Evolutionary conservation across 208 protist species (phyloP).

Genomic region (Borovskyia barvae): DNA sequence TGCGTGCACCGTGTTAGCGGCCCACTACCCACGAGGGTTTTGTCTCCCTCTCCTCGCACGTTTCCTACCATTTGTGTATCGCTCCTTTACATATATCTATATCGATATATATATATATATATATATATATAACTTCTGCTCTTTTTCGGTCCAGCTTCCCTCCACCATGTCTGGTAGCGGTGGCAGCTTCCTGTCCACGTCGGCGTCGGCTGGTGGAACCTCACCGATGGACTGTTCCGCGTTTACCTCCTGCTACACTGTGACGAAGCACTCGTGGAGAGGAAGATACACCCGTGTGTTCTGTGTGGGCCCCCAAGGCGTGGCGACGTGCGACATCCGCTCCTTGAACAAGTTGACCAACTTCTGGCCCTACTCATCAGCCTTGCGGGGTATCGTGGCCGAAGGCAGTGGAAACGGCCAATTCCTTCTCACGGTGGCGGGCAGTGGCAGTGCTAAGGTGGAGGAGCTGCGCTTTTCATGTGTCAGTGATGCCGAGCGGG

Average conservation of each 20-base stretch:
- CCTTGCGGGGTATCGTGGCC: slow-evolving; percentile 37
- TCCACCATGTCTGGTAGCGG: background rate
- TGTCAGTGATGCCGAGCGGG: slow-evolving; percentile 48
- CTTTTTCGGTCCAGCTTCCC: background rate
- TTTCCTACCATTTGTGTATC: too few species aligned
- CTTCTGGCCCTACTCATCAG: slow-evolving; percentile 54
- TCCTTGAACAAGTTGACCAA: slow-evolving; percentile 83
- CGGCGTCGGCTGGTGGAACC: background rate
- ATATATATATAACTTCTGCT: too few species aligned
- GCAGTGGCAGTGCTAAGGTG: slow-evolving; percentile 23
- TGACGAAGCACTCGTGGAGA: slow-evolving; percentile 87
- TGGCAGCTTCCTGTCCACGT: slow-evolving; percentile 10
- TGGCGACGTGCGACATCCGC: slow-evolving; percentile 78
- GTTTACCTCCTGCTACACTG: slow-evolving; percentile 68
- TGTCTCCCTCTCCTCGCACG: too few species aligned
- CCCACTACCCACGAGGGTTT: too few species aligned
- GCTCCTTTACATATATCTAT: too few species aligned
- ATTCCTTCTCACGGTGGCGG: slow-evolving; percentile 54
- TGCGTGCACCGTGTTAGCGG: too few species aligned
- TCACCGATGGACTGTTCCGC: slow-evolving; percentile 24
- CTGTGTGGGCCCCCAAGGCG: slow-evolving; percentile 40
- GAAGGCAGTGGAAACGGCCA: slow-evolving; percentile 25
- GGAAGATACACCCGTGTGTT: slow-evolving; percentile 89
- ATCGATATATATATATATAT: too few species aligned
- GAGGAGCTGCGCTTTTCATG: slow-evolving; percentile 76